Base-by-base conservation (phyloP, 768 basidiomycete genomes). In the Boletellus emodensis region DNA sequence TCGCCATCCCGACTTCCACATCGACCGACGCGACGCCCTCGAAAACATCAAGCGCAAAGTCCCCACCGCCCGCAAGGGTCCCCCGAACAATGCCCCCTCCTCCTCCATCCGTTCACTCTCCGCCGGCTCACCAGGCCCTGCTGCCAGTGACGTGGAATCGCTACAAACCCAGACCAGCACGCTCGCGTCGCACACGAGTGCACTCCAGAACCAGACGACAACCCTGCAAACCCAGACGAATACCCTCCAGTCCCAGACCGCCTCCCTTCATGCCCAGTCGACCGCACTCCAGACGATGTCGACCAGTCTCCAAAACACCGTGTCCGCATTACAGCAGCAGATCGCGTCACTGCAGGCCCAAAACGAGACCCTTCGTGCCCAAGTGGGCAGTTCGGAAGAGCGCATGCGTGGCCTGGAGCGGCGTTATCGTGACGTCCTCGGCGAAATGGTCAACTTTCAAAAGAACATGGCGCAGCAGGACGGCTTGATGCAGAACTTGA, bases 401-500 rank as follows among this genome's bases (percentile, higher is more conserved):
- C 81, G 82, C 44, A 72, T 85, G 53, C 75, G 75, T 22, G 78
- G 75, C 43, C 71, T 87, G 13, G 82, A 84, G 61, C 72, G 72
- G 46, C 81, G 81, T 60, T 86, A 87, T 65, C 80, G 84, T 63
- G 80, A 79, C 49, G 81, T 85, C 42, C 78, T 87, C 32, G 75
- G 75, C 55, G 85, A 87, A 67, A 81, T 88, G 75, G 83, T 85
- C 60, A 75, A 77, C 57, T 85, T 85, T 63, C 85, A 87, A 68
- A 71, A 80, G 52, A 82, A 80, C 57, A 81, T 85, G 81, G 87
- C 85, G 30, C 85, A 90, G 68, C 90, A 92, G 72, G 92, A 94
- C 58, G 82, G 81, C 37, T 66, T 92, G 48, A 85, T 90, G 81
- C 86, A 90, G 69, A 82, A 80, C 58, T 63, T 93, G 52, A 84